phyloP scores from a whole-genome alignment of 768 basidiomycete species.

The Lentinula edodes region DNA sequence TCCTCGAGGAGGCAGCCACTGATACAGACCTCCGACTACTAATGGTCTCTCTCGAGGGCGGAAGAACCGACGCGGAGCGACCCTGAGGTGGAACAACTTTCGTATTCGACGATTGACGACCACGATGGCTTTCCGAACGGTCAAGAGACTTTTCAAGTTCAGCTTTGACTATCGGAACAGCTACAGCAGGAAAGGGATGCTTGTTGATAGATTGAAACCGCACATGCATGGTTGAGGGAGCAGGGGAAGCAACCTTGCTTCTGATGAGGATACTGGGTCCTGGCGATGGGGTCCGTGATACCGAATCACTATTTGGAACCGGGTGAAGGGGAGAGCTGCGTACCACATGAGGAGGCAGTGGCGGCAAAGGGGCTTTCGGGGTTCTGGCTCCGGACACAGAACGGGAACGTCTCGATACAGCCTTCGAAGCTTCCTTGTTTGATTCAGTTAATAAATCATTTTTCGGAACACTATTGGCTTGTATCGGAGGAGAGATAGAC shows the following conservation, averaged over 20 bases:
- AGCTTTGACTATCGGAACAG: background rate
- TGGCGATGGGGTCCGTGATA: background rate
- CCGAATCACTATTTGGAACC: background rate
- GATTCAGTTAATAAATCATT: background rate
- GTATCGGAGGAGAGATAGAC: background rate
- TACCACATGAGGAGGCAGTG: background rate
- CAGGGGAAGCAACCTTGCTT: background rate
- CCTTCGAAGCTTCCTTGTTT: background rate
- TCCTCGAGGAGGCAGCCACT: background rate
- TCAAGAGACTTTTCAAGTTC: background rate
- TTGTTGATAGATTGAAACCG: background rate
- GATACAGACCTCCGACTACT: background rate
- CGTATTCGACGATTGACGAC: background rate
- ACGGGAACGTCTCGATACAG: background rate
- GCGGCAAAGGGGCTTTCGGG: background rate
- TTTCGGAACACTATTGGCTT: background rate
- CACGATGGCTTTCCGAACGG: background rate
- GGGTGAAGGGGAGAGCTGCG: background rate
- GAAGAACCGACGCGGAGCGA: background rate
- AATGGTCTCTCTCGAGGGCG: background rate
- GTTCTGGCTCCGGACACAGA: background rate
- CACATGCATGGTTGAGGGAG: background rate
- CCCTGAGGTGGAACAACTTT: background rate
- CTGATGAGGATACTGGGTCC: background rate
- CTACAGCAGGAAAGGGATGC: background rate